Base-by-base conservation (phyloP, 2,329 filamentous ascomycete species). In the Cadophora sp. region DNA sequence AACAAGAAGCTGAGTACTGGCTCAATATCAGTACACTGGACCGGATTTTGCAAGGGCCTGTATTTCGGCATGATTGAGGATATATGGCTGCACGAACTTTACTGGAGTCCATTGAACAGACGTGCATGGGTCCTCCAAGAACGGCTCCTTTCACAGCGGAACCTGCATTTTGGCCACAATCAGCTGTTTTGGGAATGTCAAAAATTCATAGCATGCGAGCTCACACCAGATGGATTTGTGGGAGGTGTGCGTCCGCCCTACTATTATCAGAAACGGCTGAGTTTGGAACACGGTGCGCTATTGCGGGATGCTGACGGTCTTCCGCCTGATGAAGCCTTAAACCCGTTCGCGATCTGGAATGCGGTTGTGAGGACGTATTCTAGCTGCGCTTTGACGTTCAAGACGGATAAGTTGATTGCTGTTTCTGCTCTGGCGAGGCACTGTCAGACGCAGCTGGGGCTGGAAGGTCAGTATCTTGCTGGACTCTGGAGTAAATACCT, bases 151-250 rank as follows among this genome's bases (percentile, higher is more conserved):
- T 62, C 60, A 19, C 60, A 46, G 31, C 40, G 60, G 12, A 51
- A 50, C 16, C 26, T 62, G 11, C 60, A 62, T 26, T 62, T 62
- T 37, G 60, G 43, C 6, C 29, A 51, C 6, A 31, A 51, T 2
- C 60, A 51, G 40, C 22, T 62, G 24, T 62, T 34, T 16, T 51
- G 60, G 60, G 60, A 62, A 16, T 62, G 43, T 34, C 29, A 48
- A 8, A n/a, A 29, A 26, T 22, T 34, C 11, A 34, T n/a, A 14
- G 60, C 43, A 5, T 62, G 60, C 31, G 60, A 62, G 22, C 29
- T 29, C 22, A 27, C 43, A 9, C 60, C 60, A 7, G 16, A 50
- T 4, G 26, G 26, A 51, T 62, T 62, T 22, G 16, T 19, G 1
- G 4, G 19, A 14, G 12, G 14, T 22, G 14, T 62, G 4, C 7